Evolutionary conservation across 2,329 filamentous ascomycete species (phyloP), one percentile per base, ranked within the genome.

Genomic region (Lachnellula arida): DNA sequence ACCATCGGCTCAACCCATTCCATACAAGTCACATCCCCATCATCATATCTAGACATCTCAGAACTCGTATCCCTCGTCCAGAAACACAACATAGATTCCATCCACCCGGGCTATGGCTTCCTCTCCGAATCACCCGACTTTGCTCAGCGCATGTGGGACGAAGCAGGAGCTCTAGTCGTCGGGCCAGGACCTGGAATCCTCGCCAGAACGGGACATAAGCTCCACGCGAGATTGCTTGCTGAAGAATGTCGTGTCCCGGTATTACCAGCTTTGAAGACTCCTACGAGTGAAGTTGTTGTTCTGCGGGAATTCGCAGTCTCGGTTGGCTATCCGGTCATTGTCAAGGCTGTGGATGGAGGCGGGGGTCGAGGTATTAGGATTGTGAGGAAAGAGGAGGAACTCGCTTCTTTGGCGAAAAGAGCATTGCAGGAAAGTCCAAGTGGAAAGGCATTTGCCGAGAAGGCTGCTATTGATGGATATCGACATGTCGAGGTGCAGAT

Each of bases 51-150:
- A 63, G 72, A 79, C 60, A 78, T 83, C 34, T 57, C 74, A 7
- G 67, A 73, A 6, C 67, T 85, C 0, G 66, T 83, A 7, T 54
- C 67, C 0, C 67, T 85, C 23, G 77, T 70, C 3, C 74, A 76
- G 53, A 70, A 78, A 39, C 67, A 84, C 63, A 60, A 70, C 0
- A 80, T 85, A 63, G 79, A 86, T 67, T 82, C 82, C 15, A 85
- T 89, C 61, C 87, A 89, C 70, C 86, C 86, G 1, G 87, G 87
- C 11, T 90, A 89, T 74, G 87, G 86, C 47, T 89, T 73, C 54
- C 73, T 89, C 58, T 87, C 83, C 65, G 86, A 89, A 71, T 89
- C 89, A 63, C 80, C 86, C 9, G 76, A 74, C 0, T 90, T 89
- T 68, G 85, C 86, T 6, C 78, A 80, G 55, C 82, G 85, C 71